Conservation (phyloP, 495 filamentous ascomycete species). For the Letharia lupina region DNA sequence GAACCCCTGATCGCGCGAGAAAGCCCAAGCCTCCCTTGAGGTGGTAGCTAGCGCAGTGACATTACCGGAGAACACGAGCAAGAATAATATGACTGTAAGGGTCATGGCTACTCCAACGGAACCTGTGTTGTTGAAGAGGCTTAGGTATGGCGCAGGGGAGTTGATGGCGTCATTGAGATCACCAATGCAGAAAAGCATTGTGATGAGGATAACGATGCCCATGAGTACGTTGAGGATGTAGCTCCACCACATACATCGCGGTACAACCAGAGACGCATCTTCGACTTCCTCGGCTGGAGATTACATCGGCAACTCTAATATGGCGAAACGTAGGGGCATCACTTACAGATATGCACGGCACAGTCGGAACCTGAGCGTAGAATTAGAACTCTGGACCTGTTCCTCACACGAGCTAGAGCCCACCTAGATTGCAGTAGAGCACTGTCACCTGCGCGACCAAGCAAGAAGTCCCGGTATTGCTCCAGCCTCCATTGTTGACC, state of each 20-base stretch:
- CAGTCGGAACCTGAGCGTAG: slow-evolving; percentile 13
- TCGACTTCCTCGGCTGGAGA: slow-evolving; percentile 37
- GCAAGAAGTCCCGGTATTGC: slow-evolving; percentile 19
- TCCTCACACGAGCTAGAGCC: slow-evolving; percentile 11
- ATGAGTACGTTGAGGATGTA: slow-evolving; percentile 39
- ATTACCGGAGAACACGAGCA: slow-evolving; percentile 32
- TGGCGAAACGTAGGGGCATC: background rate
- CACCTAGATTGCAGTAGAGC: slow-evolving; percentile 16
- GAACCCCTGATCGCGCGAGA: slow-evolving; percentile 41
- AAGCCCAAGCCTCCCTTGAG: slow-evolving; percentile 39
- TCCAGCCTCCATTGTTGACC: slow-evolving; percentile 26
- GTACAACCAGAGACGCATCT: slow-evolving; percentile 36
- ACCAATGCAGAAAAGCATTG: slow-evolving; percentile 39
- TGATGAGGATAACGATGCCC: slow-evolving; percentile 37
- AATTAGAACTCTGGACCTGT: slow-evolving; percentile 5
- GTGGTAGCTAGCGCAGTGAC: slow-evolving; percentile 37
- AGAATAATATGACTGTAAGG: slow-evolving; percentile 36
- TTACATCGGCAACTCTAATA: background rate
- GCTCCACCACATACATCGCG: slow-evolving; percentile 36
- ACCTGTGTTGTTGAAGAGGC: slow-evolving; percentile 44
- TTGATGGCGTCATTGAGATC: slow-evolving; percentile 31
- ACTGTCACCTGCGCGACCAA: slow-evolving; percentile 21
- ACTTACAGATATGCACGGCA: slow-evolving; percentile 24
- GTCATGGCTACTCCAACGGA: slow-evolving; percentile 29
- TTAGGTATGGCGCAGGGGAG: slow-evolving; percentile 38